Conservation (phyloP, 495 filamentous ascomycete species). For the Hypoxylon trugodes region DNA sequence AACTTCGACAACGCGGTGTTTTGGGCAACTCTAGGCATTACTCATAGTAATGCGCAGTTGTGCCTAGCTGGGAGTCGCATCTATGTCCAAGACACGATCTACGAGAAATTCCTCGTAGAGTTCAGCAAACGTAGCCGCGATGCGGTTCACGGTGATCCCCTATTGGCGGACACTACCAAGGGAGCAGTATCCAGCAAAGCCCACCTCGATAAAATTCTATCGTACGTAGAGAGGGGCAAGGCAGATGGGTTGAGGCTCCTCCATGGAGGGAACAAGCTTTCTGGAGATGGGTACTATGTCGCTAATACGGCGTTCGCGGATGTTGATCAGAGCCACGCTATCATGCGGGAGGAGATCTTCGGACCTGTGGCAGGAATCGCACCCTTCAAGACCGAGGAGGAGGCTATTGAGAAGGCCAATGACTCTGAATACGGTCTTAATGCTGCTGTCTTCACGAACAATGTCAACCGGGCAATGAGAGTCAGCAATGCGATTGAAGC, state of each 20-base stretch:
- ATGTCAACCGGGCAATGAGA: not conserved
- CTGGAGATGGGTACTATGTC: not conserved
- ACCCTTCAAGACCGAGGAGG: not conserved
- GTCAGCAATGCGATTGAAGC: not conserved
- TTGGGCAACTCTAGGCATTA: conserved; percentile 64
- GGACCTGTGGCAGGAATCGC: not conserved
- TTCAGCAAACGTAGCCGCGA: conserved; percentile 52
- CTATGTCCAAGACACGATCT: conserved; percentile 63
- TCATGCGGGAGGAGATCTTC: not conserved
- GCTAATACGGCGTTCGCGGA: not conserved
- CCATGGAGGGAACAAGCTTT: not conserved
- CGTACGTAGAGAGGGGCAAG: not conserved
- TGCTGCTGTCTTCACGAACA: not conserved
- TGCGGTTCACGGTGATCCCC: conserved; percentile 2
- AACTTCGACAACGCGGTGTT: conserved; percentile 74
- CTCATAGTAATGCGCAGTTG: conserved; percentile 60
- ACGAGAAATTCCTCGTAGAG: conserved; percentile 64
- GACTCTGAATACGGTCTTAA: not conserved
- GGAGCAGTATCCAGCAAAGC: not conserved
- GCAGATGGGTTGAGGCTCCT: not conserved
- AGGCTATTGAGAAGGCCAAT: not conserved
- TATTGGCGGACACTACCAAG: not conserved
- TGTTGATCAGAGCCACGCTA: not conserved
- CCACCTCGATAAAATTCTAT: not conserved
- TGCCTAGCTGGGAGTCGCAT: conserved; percentile 60